These are phyloP conservation scores for Artemisia annua DNA, from an alignment of 129 eudicot genomes.

Conservation along the genomic window DNA sequence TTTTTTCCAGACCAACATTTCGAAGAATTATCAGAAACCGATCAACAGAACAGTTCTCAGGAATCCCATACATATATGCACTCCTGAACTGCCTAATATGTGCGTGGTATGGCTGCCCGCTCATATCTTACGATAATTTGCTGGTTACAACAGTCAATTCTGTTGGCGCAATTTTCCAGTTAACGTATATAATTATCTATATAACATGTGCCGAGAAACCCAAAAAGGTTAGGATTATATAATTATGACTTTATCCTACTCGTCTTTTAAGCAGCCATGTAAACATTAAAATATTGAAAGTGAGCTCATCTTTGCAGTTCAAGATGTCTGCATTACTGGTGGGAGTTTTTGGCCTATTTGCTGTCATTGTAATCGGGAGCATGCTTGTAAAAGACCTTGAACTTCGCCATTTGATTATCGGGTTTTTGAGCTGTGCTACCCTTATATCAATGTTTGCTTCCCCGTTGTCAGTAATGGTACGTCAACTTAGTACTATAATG, in stretches of 20 bases:
- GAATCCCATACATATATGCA: constrained; percentile 73
- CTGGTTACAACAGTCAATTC: constrained; percentile 82
- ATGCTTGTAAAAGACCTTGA: constrained; percentile 54
- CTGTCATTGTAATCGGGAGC: constrained; percentile 52
- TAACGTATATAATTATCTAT: constrained; percentile 57
- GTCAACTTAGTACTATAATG: constrained; percentile 15
- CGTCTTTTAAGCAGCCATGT: background rate
- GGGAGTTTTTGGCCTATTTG: constrained; percentile 61
- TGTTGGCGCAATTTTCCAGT: constrained; percentile 74
- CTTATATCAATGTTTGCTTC: constrained; percentile 96
- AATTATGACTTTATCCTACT: background rate
- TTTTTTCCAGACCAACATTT: constrained; percentile 67
- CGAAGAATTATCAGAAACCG: constrained; percentile 67
- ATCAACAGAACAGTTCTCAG: constrained; percentile 79
- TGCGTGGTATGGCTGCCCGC: constrained; percentile 87
- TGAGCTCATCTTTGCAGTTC: constrained; percentile 49
- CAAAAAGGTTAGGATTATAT: constrained; percentile 49
- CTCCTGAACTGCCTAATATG: constrained; percentile 86
- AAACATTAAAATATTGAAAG: background rate
- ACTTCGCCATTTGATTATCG: constrained; percentile 55
- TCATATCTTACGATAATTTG: constrained; percentile 63
- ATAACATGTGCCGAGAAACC: constrained; percentile 54
- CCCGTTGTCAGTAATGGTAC: constrained; percentile 78
- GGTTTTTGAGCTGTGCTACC: constrained; percentile 72
- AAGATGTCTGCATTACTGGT: constrained; percentile 56